phyloP scores from a whole-genome alignment of 2,329 filamentous ascomycete genomes.

The Beauveria scarabaeidicola region DNA sequence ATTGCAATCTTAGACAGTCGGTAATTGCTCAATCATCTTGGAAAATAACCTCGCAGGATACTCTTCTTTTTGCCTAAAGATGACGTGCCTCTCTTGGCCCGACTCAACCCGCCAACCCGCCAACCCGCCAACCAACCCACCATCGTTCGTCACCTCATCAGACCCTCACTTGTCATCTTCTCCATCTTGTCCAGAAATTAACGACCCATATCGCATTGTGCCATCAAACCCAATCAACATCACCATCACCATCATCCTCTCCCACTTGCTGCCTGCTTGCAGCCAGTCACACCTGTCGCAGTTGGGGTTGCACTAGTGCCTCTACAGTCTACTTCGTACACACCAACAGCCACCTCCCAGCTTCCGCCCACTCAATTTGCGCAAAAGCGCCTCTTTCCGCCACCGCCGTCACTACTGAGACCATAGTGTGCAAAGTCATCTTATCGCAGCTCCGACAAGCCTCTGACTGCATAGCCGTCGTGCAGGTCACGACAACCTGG shows the following conservation, averaged over 20 bases:
- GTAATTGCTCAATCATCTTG: too few species aligned
- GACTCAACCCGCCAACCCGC: neutral
- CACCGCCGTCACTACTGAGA: neutral
- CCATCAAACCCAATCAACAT: neutral
- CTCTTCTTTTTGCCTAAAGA: too few species aligned
- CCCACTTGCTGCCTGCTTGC: neutral
- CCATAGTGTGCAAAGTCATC: too few species aligned
- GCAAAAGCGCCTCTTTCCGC: neutral
- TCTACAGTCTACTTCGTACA: too few species aligned
- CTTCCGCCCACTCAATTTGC: neutral
- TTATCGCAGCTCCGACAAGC: too few species aligned
- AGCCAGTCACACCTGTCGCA: neutral
- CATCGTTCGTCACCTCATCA: neutral
- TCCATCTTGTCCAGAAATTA: neutral
- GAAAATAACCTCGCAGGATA: too few species aligned
- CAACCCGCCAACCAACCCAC: neutral
- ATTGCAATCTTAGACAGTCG: too few species aligned
- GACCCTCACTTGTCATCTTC: too few species aligned
- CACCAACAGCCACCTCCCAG: neutral
- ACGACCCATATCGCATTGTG: neutral
- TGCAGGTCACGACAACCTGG: too few species aligned
- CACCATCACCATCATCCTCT: neutral
- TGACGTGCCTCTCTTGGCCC: neutral
- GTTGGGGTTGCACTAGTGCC: neutral
- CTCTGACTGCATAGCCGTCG: too few species aligned